Percentiles rank a stretch among this genome's conserved stretches.
These are phyloP conservation scores for Aureobasidium lini DNA, from an alignment of 2,329 filamentous ascomycete genomes.

Conservation along the genomic window DNA sequence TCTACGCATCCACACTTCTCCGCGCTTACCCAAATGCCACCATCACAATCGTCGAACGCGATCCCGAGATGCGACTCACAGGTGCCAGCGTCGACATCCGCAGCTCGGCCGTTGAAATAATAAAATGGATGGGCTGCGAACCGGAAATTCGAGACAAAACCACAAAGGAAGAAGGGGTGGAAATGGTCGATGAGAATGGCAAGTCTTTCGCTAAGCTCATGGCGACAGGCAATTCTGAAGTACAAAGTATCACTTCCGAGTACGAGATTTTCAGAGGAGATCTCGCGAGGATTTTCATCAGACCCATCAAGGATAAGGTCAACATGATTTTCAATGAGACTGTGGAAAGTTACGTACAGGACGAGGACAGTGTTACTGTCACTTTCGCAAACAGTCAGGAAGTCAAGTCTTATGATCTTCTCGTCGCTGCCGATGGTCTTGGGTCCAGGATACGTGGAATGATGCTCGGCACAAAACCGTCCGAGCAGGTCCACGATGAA, in stretches of 20 bases:
- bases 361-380: conserved; percentile 30
- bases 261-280: conserved; percentile 33
- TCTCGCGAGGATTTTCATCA: conserved; percentile 25
- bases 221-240: conserved; percentile 26
- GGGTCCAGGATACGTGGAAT: conserved; percentile 42
- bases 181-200: conserved; percentile 23
- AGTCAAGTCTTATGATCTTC: conserved; percentile 37
- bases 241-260: conserved; percentile 30
- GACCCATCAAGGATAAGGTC: conserved; percentile 33
- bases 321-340: conserved; percentile 35
- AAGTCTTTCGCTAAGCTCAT: conserved; percentile 25
- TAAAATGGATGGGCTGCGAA: conserved; percentile 30
- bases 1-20: conserved; percentile 30
- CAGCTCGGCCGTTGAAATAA: conserved; percentile 28
- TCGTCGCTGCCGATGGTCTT: conserved; percentile 44
- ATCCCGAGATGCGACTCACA: conserved; percentile 24
- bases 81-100: conserved; percentile 32
- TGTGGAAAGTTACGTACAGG: conserved; percentile 23
- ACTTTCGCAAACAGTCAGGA: conserved; percentile 34
- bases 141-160: conserved; percentile 23
- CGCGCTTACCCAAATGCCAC: conserved; percentile 24
- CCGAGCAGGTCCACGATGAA: conserved; percentile 31
- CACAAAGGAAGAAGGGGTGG: conserved; percentile 24
- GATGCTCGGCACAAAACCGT: conserved; percentile 33
- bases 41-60: conserved; percentile 32